Percentiles rank a stretch among this genome's conserved stretches.
phyloP scores from a whole-genome alignment of 148 eudicot species.

The Polygonum aviculare region DNA sequence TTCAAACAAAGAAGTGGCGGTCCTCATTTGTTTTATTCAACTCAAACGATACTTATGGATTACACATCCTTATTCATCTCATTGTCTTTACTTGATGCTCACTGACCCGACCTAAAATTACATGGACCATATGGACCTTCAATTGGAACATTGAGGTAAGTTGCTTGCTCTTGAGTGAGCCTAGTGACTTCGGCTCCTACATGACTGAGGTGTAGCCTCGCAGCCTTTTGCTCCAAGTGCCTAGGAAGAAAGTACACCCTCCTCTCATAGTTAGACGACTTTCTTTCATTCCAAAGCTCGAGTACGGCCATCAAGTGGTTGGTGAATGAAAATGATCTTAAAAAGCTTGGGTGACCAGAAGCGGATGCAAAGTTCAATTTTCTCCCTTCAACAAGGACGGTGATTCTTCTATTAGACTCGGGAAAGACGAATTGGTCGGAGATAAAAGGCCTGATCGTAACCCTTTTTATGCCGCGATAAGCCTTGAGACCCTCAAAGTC shows the following conservation, averaged over 20 bases:
- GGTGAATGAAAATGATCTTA: too few relatives aligned
- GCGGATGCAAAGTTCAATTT: slow-evolving; percentile 96
- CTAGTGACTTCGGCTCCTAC: background rate
- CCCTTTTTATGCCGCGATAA: slow-evolving; percentile 55
- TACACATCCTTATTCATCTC: background rate
- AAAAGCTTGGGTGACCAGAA: slow-evolving; percentile 17
- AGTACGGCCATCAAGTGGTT: too few relatives aligned
- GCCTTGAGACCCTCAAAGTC: slow-evolving; percentile 63
- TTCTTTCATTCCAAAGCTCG: too few relatives aligned
- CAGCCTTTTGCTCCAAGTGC: background rate
- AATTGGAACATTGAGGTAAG: background rate
- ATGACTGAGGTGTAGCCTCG: background rate
- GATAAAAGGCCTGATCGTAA: slow-evolving; percentile 23
- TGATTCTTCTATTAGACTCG: slow-evolving; percentile 59
- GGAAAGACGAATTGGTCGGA: slow-evolving; percentile 86
- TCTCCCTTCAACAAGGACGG: slow-evolving; percentile 82
- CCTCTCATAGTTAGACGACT: slow-evolving; percentile 68
- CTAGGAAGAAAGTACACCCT: slow-evolving; percentile 55
- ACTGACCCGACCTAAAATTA: background rate
- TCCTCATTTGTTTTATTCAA: too few relatives aligned
- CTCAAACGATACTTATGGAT: background rate
- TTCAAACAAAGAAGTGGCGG: too few relatives aligned
- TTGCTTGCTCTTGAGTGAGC: background rate
- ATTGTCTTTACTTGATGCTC: background rate
- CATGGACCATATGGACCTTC: slow-evolving; percentile 32